These are phyloP conservation scores for Colletotrichum endophyticum DNA, from an alignment of 2,329 filamentous ascomycete species.

Conservation along the genomic window DNA sequence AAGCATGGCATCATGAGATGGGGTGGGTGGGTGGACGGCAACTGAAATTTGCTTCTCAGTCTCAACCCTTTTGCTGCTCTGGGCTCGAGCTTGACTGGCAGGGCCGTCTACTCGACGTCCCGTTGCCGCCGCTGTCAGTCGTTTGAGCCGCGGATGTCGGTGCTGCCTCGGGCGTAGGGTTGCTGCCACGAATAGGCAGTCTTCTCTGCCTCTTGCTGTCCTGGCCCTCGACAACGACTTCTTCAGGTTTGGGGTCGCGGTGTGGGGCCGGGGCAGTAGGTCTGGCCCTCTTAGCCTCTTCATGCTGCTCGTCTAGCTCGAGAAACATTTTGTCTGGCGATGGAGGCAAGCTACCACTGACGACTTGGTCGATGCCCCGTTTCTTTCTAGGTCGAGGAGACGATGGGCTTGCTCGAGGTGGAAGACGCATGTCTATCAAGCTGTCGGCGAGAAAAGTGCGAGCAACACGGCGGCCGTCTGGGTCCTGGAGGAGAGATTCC, in stretches of 20 bases:
- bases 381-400: not conserved
- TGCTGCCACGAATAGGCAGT: not conserved
- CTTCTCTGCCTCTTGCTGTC: not conserved
- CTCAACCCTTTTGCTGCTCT: not conserved
- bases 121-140: not conserved
- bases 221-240: not conserved
- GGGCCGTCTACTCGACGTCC: not conserved
- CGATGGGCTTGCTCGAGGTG: not conserved
- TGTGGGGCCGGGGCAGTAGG: not conserved
- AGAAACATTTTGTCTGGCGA: constrained; percentile 7
- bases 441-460: constrained; percentile 4
- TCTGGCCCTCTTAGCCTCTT: not conserved
- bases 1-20: constrained; percentile 6
- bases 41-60: not conserved
- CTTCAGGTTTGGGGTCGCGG: not conserved
- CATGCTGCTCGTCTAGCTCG: constrained; percentile 15
- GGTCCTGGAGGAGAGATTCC: not conserved
- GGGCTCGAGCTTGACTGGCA: not conserved
- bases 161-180: not conserved
- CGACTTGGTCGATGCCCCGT: constrained; percentile 2
- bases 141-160: not conserved
- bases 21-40: not conserved
- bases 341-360: constrained; percentile 4
- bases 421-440: constrained; percentile 12
- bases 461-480: not conserved